These are phyloP conservation scores for Komagataella pastoris DNA, from an alignment of 805 yeast species.

Conservation along the genomic window DNA sequence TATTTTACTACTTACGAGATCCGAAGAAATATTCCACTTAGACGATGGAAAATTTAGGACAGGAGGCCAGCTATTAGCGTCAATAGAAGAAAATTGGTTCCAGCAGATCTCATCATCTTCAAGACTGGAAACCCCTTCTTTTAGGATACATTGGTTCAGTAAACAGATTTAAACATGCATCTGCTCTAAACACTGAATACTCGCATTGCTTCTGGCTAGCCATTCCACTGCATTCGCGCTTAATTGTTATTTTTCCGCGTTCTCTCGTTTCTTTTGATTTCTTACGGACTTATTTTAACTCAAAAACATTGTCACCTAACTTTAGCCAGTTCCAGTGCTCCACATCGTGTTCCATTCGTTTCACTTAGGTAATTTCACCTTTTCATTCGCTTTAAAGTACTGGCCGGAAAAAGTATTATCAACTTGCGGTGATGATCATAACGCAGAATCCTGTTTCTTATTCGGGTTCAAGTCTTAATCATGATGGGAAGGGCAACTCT, in stretches of 20 bases:
- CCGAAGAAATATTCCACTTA: too few species aligned
- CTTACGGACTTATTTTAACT: background rate
- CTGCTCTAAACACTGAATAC: too few species aligned
- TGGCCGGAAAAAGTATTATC: background rate
- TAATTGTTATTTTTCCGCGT: background rate
- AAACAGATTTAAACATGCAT: too few species aligned
- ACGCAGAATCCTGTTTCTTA: background rate
- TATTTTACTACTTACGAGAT: too few species aligned
- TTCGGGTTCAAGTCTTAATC: background rate
- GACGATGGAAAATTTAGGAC: too few species aligned
- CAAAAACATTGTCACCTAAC: background rate
- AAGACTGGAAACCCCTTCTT: too few species aligned
- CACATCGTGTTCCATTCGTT: background rate
- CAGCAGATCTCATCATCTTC: too few species aligned
- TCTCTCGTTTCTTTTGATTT: background rate
- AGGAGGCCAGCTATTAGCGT: too few species aligned
- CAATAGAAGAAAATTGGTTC: too few species aligned
- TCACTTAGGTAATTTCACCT: background rate
- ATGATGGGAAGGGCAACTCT: background rate
- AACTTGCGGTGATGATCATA: background rate
- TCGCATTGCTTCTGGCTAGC: too few species aligned
- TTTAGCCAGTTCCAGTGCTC: background rate
- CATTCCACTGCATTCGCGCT: background rate
- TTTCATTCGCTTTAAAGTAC: background rate
- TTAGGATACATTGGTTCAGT: too few species aligned